Evolutionary conservation across 1,284 basidiomycete species (phyloP), one percentile per base, ranked within the genome.

Genomic region (Prillingera fragicola): DNA sequence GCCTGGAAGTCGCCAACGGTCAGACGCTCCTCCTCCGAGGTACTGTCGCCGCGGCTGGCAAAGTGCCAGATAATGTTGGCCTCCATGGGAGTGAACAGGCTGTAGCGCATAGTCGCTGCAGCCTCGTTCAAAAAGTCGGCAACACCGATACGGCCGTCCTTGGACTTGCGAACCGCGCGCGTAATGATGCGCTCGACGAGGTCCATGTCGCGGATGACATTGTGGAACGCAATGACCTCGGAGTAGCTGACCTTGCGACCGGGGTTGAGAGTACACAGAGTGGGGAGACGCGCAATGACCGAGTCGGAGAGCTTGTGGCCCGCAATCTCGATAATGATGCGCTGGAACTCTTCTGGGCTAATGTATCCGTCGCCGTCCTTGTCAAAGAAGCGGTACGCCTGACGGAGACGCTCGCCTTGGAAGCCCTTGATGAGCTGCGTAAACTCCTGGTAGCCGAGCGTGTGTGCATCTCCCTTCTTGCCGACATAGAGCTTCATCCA

Each of bases 31-130:
- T 45, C 51, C 55, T 82, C 80, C 35, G 73, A 73, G 5, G 75
- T 73, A 39, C 53, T 51, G 35, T 76, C 73, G 6, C 89, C 90
- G 43, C 88, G 80, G 15, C 84, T 83, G 14, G 88, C 89, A 73
- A 95, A 95, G 71, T 96, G 91, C 75, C 94, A 96, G 60, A 95
- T 83, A 60, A 95, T 94, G 45, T 83, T 82, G 21, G 87, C 89
- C 58, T 96, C 90, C 87, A 95, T 92, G 3, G 91, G 91, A 1
- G 88, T 92, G 69, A 95, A 94, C 41, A 89, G 77, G 27, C 85
- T 84, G 69, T 94, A 94, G 34, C 91, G 84, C 55, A 90, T 87
- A 54, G 57, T 62, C 8, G 54, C 54, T 2, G 71, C 69, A 12
- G 74, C 73, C 50, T 73, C 69, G 56, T 75, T 67, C 41, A 73